These are phyloP conservation scores for Neopestalotiopsis sp. DNA, from an alignment of 2,329 filamentous ascomycete genomes.

Conservation along the genomic window DNA sequence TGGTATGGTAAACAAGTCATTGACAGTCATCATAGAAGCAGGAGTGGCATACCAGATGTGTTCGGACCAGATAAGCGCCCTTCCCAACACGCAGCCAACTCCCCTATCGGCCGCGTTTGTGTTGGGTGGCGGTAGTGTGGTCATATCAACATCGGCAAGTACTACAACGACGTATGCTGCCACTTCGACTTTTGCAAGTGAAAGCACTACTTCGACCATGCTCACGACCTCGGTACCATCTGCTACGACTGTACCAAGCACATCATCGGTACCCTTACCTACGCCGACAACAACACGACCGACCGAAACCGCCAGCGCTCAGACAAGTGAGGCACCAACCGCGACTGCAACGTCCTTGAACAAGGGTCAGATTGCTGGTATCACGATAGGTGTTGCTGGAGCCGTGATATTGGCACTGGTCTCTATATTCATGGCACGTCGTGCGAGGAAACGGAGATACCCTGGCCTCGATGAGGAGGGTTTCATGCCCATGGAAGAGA, in stretches of 20 bases:
- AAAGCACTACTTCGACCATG: slow-evolving; percentile 17
- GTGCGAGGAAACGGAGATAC: slow-evolving; percentile 45
- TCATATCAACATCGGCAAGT: slow-evolving; percentile 21
- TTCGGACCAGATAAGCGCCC: slow-evolving; percentile 49
- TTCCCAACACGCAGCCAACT: slow-evolving; percentile 61
- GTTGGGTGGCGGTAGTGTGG: slow-evolving; percentile 33
- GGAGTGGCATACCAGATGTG: slow-evolving; percentile 63
- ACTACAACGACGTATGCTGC: slow-evolving; percentile 2
- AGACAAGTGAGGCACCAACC: slow-evolving; percentile 17
- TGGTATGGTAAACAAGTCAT: background rate
- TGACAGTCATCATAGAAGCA: background rate
- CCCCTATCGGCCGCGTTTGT: slow-evolving; percentile 61
- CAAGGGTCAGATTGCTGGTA: slow-evolving; percentile 59
- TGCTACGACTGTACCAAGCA: slow-evolving; percentile 15
- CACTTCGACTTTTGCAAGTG: background rate
- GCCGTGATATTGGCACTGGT: slow-evolving; percentile 53
- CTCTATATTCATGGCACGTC: slow-evolving; percentile 50
- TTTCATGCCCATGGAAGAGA: slow-evolving; percentile 42
- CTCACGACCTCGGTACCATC: slow-evolving; percentile 20
- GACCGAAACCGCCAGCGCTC: slow-evolving; percentile 17
- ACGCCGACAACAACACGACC: slow-evolving; percentile 12
- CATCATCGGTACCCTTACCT: slow-evolving; percentile 16
- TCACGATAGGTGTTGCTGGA: slow-evolving; percentile 59
- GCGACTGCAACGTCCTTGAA: slow-evolving; percentile 33
- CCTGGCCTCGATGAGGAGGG: slow-evolving; percentile 40